Conservation (phyloP, 2,329 filamentous ascomycete genomes). For the Trichophyton verrucosum region DNA sequence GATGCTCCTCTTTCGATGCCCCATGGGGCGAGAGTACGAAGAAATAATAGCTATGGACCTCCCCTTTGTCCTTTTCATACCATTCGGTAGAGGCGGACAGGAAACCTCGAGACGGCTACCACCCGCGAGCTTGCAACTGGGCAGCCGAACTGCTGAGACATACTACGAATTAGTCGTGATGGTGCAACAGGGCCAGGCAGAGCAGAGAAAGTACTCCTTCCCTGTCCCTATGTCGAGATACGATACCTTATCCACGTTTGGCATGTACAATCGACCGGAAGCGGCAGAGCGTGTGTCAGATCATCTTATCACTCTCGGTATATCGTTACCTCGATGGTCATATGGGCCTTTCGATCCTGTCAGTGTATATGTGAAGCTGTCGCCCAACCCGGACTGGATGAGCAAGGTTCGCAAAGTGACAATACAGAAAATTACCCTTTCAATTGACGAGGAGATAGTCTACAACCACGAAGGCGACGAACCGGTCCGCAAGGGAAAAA, state of each 20-base stretch:
- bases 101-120: constrained; percentile 83
- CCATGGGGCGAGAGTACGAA: constrained; percentile 71
- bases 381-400: constrained; percentile 84
- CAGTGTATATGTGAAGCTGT: constrained; percentile 87
- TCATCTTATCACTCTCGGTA: constrained; percentile 80
- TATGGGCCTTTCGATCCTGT: constrained; percentile 93
- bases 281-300: constrained; percentile 74
- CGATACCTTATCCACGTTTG: constrained; percentile 94
- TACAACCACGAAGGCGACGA: constrained; percentile 97
- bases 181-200: constrained; percentile 76
- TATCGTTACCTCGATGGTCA: constrained; percentile 88
- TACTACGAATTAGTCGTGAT: constrained; percentile 94
- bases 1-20: constrained; percentile 78
- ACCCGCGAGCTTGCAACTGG: constrained; percentile 78
- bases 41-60: constrained; percentile 91
- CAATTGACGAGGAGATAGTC: constrained; percentile 96
- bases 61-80: constrained; percentile 94
- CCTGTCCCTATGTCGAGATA: constrained; percentile 85
- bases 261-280: constrained; percentile 97
- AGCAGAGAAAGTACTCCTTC: constrained; percentile 83
- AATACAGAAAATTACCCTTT: constrained; percentile 85
- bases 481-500: constrained; percentile 78
- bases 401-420: constrained; percentile 82
- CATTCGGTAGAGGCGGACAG: constrained; percentile 80
- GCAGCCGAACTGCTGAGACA: constrained; percentile 89